Percentiles rank a stretch among this genome's conserved stretches.
phyloP scores from a whole-genome alignment of 2,329 filamentous ascomycete genomes.

The Blumeria hordei region DNA sequence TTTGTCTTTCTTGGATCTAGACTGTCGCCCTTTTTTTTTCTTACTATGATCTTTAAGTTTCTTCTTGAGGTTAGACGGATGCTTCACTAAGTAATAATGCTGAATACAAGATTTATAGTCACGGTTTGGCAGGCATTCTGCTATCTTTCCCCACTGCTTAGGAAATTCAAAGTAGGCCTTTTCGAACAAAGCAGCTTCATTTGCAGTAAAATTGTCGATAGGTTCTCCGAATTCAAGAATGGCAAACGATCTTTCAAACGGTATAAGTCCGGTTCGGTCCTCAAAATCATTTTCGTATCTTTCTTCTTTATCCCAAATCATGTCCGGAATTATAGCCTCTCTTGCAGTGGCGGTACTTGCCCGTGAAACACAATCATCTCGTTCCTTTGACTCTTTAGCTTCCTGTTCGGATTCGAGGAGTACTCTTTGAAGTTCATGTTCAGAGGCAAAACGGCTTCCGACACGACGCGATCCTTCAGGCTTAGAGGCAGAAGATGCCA shows the following conservation, averaged over 20 bases:
- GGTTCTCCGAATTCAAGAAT: conserved; percentile 50
- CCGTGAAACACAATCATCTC: conserved; percentile 36
- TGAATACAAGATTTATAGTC: conserved; percentile 63
- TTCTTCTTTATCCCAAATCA: conserved; percentile 39
- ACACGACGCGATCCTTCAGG: conserved; percentile 27
- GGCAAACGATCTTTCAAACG: conserved; percentile 40
- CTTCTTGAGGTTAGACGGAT: conserved; percentile 51
- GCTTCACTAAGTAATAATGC: conserved; percentile 66
- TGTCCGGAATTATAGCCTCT: conserved; percentile 49
- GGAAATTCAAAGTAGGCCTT: conserved; percentile 50
- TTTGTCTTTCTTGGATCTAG: conserved; percentile 28
- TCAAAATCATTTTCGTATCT: conserved; percentile 32
- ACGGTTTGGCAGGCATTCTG: conserved; percentile 38
- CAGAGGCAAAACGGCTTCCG: conserved; percentile 37
- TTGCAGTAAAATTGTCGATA: conserved; percentile 47
- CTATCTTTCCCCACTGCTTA: conserved; percentile 64
- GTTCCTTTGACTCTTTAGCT: conserved; percentile 45
- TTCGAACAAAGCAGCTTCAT: conserved; percentile 48
- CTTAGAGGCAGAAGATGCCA: conserved; percentile 26
- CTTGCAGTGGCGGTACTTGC: conserved; percentile 52
- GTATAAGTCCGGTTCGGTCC: conserved; percentile 40
- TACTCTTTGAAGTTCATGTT: conserved; percentile 48
- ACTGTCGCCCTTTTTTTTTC: conserved; percentile 19
- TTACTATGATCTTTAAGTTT: conserved; percentile 42
- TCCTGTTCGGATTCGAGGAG: conserved; percentile 47